Conservation (phyloP, 2,329 filamentous ascomycete species). For the Aureobasidium vineae region DNA sequence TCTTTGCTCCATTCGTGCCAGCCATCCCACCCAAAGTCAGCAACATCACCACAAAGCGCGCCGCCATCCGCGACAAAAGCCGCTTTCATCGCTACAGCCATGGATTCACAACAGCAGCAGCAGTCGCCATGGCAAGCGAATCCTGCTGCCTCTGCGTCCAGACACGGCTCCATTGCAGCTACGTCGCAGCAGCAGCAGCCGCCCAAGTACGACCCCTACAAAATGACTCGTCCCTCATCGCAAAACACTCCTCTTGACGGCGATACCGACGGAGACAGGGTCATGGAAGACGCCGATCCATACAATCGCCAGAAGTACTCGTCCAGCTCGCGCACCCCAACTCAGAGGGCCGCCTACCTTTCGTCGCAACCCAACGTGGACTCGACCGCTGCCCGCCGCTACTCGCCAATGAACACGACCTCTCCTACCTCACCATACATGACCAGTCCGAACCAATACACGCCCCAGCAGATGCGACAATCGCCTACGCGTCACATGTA, state of each 20-base stretch:
- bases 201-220: slow-evolving; percentile 20
- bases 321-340: slow-evolving; percentile 58
- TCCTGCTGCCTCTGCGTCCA: neutral
- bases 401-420: slow-evolving; percentile 87
- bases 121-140: slow-evolving; percentile 15
- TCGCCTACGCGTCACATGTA: slow-evolving; percentile 72
- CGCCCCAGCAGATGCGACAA: slow-evolving; percentile 59
- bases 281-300: slow-evolving; percentile 85
- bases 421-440: slow-evolving; percentile 78
- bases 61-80: neutral
- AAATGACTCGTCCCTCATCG: slow-evolving; percentile 1
- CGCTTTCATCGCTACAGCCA: slow-evolving; percentile 1
- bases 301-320: slow-evolving; percentile 87
- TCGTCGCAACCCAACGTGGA: slow-evolving; percentile 11
- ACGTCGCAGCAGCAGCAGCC: slow-evolving; percentile 18
- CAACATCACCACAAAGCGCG: slow-evolving; percentile 7
- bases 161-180: slow-evolving; percentile 14
- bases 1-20: neutral
- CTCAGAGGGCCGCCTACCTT: slow-evolving; percentile 60
- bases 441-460: slow-evolving; percentile 45
- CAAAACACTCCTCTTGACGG: neutral
- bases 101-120: slow-evolving; percentile 21
- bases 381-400: slow-evolving; percentile 82
- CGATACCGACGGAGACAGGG: slow-evolving; percentile 47
- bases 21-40: slow-evolving; percentile 11